phyloP scores from a whole-genome alignment of 306 rosid species.

The Canavalia gladiata region DNA sequence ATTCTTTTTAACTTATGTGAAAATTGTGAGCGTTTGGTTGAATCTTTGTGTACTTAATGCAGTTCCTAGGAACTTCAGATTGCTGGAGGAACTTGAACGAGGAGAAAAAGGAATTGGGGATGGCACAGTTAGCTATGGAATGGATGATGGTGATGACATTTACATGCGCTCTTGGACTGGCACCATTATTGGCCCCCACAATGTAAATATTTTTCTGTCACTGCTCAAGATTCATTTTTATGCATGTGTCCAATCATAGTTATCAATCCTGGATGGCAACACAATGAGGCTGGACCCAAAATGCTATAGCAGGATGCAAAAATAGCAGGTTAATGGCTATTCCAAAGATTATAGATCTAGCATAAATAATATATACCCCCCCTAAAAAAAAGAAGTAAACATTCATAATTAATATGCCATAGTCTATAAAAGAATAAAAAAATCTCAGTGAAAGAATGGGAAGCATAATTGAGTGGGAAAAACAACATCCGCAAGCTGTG shows the following conservation, averaged over 20 bases:
- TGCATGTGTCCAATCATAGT: not conserved
- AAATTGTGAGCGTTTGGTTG: conserved; percentile 22
- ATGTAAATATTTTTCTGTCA: conserved; percentile 62
- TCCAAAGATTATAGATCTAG: not conserved
- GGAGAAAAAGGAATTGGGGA: conserved; percentile 97
- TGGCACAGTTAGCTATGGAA: conserved; percentile 95
- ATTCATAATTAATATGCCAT: not conserved
- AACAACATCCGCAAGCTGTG: not conserved
- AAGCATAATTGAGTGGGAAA: not conserved
- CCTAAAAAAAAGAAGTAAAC: not conserved
- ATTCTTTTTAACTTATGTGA: not conserved
- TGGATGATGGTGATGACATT: conserved; percentile 99
- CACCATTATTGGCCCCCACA: conserved; percentile 97
- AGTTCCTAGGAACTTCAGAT: conserved; percentile 99
- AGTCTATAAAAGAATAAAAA: not conserved
- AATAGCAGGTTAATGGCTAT: too few species aligned
- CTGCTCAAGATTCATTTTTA: not conserved
- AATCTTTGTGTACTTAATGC: conserved; percentile 50
- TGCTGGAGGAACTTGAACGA: conserved; percentile 99
- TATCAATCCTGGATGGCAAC: not conserved
- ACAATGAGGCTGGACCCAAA: not conserved
- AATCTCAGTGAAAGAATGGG: not conserved
- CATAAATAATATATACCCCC: not conserved
- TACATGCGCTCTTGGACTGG: conserved; percentile 97
- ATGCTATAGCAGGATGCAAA: not conserved